A percentile compares a stretch with the other conserved stretches of the same genome.
Evolutionary conservation across 306 rosid genomes (phyloP).

Genomic region (Sesbania bispinosa): DNA sequence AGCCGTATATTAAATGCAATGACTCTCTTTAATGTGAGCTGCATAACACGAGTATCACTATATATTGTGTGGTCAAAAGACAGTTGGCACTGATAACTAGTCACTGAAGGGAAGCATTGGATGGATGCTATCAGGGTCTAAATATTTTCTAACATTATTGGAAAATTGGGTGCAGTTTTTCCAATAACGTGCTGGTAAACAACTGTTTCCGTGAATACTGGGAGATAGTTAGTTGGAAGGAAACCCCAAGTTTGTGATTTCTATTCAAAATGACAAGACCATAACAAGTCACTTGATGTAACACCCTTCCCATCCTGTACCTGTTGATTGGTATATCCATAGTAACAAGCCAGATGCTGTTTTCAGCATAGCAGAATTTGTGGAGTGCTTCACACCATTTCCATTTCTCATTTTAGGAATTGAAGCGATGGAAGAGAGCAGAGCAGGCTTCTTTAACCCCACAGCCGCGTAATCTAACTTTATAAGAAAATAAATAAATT

Average conservation of each 20-base stretch:
- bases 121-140: slow-evolving; percentile 9
- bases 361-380: slow-evolving; percentile 24
- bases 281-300: slow-evolving; percentile 36
- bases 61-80: slow-evolving; percentile 9
- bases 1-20: neutral
- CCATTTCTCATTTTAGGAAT: slow-evolving; percentile 9
- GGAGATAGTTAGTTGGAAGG: slow-evolving; percentile 18
- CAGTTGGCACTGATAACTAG: slow-evolving; percentile 26
- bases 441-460: neutral
- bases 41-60: neutral
- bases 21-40: slow-evolving; percentile 8
- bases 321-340: slow-evolving; percentile 26
- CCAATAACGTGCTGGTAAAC: slow-evolving; percentile 21
- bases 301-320: slow-evolving; percentile 6
- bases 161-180: slow-evolving; percentile 8
- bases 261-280: slow-evolving; percentile 30
- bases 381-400: slow-evolving; percentile 7
- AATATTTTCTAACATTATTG: neutral
- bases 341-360: slow-evolving; percentile 26
- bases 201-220: slow-evolving; percentile 14
- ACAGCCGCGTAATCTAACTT: no score
- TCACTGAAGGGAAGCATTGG: slow-evolving; percentile 23
- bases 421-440: slow-evolving; percentile 22
- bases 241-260: slow-evolving; percentile 3
- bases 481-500: no score